Conservation (phyloP, 2,329 filamentous ascomycete genomes). For the Hypoxylon sp. region DNA sequence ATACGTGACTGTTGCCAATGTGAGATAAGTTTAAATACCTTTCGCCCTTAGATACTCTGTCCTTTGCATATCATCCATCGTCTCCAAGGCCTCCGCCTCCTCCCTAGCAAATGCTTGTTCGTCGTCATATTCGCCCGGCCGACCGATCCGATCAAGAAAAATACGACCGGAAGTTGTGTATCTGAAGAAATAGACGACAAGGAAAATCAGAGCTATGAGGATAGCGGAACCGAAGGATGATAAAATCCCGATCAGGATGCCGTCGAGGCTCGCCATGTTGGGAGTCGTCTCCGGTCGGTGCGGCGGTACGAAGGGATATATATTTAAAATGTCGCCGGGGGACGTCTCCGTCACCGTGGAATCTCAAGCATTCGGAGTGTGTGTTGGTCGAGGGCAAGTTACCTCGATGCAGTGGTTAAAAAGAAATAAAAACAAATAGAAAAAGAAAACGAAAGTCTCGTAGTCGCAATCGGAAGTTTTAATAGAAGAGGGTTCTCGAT, state of each 20-base stretch:
- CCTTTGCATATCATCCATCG: slow-evolving; percentile 93
- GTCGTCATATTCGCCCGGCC: slow-evolving; percentile 97
- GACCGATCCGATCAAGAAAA: slow-evolving; percentile 90
- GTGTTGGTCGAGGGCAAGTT: slow-evolving; percentile 48
- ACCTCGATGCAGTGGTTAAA: slow-evolving; percentile 44
- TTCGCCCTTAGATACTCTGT: slow-evolving; percentile 95
- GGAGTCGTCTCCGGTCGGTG: slow-evolving; percentile 33
- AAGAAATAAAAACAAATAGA: slow-evolving; percentile 21
- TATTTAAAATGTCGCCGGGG: slow-evolving; percentile 35
- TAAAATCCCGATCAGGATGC: slow-evolving; percentile 93
- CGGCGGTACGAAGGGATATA: slow-evolving; percentile 34
- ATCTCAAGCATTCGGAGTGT: slow-evolving; percentile 51
- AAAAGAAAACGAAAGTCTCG: slow-evolving; percentile 13
- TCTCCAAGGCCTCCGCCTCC: slow-evolving; percentile 93
- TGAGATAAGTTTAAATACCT: slow-evolving; percentile 68
- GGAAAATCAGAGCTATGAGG: slow-evolving; percentile 83
- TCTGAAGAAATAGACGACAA: slow-evolving; percentile 92
- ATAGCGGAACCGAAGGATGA: slow-evolving; percentile 94
- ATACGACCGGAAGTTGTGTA: slow-evolving; percentile 92
- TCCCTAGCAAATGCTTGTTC: slow-evolving; percentile 95
- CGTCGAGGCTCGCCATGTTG: slow-evolving; percentile 65
- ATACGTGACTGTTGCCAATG: background rate
- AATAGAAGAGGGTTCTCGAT: slow-evolving; percentile 24
- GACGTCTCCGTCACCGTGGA: slow-evolving; percentile 53
- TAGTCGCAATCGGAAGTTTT: slow-evolving; percentile 17